Conservation (phyloP, 306 rosid species). For the Pyrus betulifolia region DNA sequence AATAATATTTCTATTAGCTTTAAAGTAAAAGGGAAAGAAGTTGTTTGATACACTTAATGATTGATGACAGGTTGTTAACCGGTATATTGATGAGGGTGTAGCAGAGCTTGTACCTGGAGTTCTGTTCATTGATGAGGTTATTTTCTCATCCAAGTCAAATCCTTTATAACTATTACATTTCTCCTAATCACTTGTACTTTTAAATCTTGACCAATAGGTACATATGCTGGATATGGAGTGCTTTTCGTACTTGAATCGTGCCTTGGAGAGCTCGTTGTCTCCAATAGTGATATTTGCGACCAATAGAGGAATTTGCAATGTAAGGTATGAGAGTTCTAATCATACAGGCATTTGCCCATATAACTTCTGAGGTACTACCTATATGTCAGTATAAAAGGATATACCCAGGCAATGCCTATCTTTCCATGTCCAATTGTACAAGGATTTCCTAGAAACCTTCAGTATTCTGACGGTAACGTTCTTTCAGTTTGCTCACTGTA, state of each 20-base stretch:
- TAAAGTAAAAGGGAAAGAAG: background rate
- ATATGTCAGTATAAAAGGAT: background rate
- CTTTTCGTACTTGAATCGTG: constrained; percentile 90
- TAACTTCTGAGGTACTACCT: background rate
- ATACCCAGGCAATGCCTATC: background rate
- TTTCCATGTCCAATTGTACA: background rate
- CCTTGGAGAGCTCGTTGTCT: constrained; percentile 91
- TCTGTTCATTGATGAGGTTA: constrained; percentile 51
- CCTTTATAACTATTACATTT: constrained; percentile 1
- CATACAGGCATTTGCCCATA: background rate
- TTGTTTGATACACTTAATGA: background rate
- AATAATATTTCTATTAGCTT: background rate
- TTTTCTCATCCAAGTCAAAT: background rate
- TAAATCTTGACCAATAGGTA: constrained; percentile 46
- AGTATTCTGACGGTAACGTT: background rate
- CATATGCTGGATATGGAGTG: constrained; percentile 98
- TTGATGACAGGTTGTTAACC: constrained; percentile 70
- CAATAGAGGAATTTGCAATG: constrained; percentile 90
- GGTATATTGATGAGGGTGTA: constrained; percentile 91
- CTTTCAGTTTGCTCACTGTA: background rate
- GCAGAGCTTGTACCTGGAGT: constrained; percentile 99
- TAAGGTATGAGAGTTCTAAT: constrained; percentile 51
- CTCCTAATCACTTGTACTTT: constrained; percentile 1
- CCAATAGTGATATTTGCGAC: constrained; percentile 97
- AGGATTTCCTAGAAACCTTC: background rate